phyloP scores from a whole-genome alignment of 768 basidiomycete genomes.

The Rhizopogon rudus region DNA sequence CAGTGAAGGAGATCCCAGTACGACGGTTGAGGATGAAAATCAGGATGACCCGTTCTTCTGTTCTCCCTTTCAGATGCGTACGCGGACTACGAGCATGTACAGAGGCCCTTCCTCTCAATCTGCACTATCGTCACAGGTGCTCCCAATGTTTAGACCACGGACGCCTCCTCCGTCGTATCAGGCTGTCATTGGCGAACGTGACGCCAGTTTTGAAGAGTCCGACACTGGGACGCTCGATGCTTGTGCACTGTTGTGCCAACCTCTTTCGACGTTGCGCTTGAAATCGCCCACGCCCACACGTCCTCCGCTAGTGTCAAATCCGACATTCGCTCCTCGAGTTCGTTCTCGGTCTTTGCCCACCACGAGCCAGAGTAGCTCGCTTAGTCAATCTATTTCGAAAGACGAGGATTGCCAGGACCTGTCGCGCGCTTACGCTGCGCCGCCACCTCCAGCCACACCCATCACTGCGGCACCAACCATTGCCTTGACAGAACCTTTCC shows the following conservation, averaged over 20 bases:
- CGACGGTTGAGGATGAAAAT: slow-evolving; percentile 3
- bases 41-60: slow-evolving; percentile 22
- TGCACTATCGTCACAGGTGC: slow-evolving; percentile 5
- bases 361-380: slow-evolving; percentile 5
- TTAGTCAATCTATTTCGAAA: slow-evolving; percentile 12
- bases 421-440: slow-evolving; percentile 24
- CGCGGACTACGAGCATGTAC: slow-evolving; percentile 27
- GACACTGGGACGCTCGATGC: slow-evolving; percentile 11
- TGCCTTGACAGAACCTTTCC: slow-evolving; percentile 17
- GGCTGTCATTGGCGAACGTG: slow-evolving; percentile 4
- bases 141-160: slow-evolving; percentile 19
- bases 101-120: slow-evolving; percentile 4
- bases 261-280: slow-evolving; percentile 14
- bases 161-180: slow-evolving; percentile 23
- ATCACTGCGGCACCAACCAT: slow-evolving; percentile 13
- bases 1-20: neutral
- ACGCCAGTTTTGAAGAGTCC: neutral
- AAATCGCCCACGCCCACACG: slow-evolving; percentile 8
- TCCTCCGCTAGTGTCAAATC: slow-evolving; percentile 8
- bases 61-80: slow-evolving; percentile 16
- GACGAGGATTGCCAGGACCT: slow-evolving; percentile 23
- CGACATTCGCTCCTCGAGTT: slow-evolving; percentile 12
- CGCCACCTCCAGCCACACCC: slow-evolving; percentile 21
- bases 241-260: slow-evolving; percentile 25
- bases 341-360: slow-evolving; percentile 24